phyloP scores from a whole-genome alignment of 768 basidiomycete species.

The Kondoa subrosea region DNA sequence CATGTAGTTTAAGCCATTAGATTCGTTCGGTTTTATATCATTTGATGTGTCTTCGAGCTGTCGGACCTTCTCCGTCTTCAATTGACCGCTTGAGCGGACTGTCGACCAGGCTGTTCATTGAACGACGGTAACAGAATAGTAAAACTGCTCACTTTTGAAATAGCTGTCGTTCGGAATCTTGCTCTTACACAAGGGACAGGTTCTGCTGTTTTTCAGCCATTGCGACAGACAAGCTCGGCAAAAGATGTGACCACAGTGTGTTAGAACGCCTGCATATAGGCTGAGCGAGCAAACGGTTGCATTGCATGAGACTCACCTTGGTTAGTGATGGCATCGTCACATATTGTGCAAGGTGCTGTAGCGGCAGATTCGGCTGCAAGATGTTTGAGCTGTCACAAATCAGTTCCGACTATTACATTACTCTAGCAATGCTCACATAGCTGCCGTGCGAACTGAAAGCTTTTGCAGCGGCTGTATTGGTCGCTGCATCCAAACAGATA shows the following conservation, averaged over 20 bases:
- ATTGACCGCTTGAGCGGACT: background rate
- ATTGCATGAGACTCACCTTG: slow-evolving; percentile 1
- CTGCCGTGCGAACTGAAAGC: background rate
- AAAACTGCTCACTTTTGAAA: background rate
- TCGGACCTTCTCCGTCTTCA: background rate
- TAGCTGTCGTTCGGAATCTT: background rate
- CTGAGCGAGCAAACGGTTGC: background rate
- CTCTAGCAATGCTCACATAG: background rate
- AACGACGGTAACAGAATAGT: background rate
- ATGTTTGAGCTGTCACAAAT: background rate
- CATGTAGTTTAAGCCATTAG: background rate
- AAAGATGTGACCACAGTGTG: slow-evolving; percentile 23
- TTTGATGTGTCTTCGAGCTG: background rate
- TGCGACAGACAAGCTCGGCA: slow-evolving; percentile 20
- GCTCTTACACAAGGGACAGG: slow-evolving; percentile 23
- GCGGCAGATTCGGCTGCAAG: slow-evolving; percentile 5
- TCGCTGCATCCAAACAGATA: background rate
- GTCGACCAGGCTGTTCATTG: background rate
- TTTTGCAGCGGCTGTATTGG: background rate
- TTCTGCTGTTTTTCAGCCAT: slow-evolving; percentile 14
- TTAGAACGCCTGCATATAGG: slow-evolving; percentile 18
- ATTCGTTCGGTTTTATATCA: background rate
- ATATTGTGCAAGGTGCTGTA: slow-evolving; percentile 21
- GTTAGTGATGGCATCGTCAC: slow-evolving; percentile 11
- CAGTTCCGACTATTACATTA: background rate